These are phyloP conservation scores for Cavenderia fasciculata DNA, from an alignment of 78 protist species.

Conservation along the genomic window DNA sequence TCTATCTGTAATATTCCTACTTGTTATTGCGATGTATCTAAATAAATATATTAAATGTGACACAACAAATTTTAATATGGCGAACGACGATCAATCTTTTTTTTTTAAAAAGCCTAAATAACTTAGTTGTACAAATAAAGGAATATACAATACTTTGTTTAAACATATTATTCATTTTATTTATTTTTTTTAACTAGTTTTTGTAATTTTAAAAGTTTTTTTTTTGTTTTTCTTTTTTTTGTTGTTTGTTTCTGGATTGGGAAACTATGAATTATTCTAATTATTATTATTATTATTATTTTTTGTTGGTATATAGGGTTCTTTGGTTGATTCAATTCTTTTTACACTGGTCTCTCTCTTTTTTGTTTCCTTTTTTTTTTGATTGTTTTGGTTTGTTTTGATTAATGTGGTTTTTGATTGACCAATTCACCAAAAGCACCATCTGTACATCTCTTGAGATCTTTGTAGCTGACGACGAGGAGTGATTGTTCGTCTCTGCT, in stretches of 20 bases:
- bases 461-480: slow-evolving; percentile 86
- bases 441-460: slow-evolving; percentile 83
- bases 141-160: too few species aligned
- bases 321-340: not conserved
- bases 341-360: not conserved
- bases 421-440: slow-evolving; percentile 78
- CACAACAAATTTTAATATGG: too few species aligned
- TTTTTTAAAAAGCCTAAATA: too few species aligned
- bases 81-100: too few species aligned
- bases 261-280: not conserved
- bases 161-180: not conserved
- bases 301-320: not conserved
- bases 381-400: too few species aligned
- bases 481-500: slow-evolving; percentile 87
- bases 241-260: not conserved
- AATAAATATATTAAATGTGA: too few species aligned
- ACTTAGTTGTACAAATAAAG: too few species aligned
- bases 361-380: not conserved
- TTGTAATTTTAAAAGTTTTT: not conserved
- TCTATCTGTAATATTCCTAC: too few species aligned
- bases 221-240: not conserved
- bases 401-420: slow-evolving; percentile 12
- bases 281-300: not conserved
- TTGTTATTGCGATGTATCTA: too few species aligned
- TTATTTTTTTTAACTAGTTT: not conserved